phyloP scores from a whole-genome alignment of 1,284 basidiomycete genomes.

The Inonotus obliquus region DNA sequence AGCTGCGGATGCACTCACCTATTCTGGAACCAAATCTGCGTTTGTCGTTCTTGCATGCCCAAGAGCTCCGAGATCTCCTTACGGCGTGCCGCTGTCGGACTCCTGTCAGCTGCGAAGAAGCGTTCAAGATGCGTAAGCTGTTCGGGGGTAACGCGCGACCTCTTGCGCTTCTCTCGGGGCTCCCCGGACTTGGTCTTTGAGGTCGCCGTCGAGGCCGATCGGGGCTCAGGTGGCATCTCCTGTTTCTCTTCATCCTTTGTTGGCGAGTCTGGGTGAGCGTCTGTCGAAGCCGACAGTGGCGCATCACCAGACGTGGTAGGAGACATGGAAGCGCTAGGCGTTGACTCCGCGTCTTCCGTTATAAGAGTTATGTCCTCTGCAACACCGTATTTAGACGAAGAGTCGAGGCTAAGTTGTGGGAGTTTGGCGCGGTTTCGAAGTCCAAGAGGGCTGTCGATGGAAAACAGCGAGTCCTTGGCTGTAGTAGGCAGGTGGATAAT shows the following conservation, averaged over 20 bases:
- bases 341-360: conserved; percentile 18
- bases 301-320: conserved; percentile 15
- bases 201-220: conserved; percentile 19
- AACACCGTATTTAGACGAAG: conserved; percentile 6
- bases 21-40: conserved; percentile 86
- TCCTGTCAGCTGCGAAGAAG: conserved; percentile 62
- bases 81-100: conserved; percentile 63
- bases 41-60: conserved; percentile 82
- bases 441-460: conserved; percentile 11
- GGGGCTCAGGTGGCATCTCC: conserved; percentile 15
- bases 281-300: conserved; percentile 14
- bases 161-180: conserved; percentile 64
- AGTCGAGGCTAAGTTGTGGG: conserved; percentile 17
- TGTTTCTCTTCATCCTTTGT: conserved; percentile 4
- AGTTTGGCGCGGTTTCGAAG: conserved; percentile 16
- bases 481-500: conserved; percentile 10
- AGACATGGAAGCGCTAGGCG: conserved; percentile 20
- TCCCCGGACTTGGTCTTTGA: conserved; percentile 22
- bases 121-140: conserved; percentile 69
- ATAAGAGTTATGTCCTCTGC: conserved; percentile 13
- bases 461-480: conserved; percentile 25
- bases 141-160: conserved; percentile 71
- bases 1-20: conserved; percentile 40
- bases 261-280: conserved; percentile 14
- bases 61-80: conserved; percentile 69